Percentiles rank a stretch among this genome's conserved stretches.
Conservation (phyloP, 2,329 filamentous ascomycete species). For the Fusarium sulawesiense region DNA sequence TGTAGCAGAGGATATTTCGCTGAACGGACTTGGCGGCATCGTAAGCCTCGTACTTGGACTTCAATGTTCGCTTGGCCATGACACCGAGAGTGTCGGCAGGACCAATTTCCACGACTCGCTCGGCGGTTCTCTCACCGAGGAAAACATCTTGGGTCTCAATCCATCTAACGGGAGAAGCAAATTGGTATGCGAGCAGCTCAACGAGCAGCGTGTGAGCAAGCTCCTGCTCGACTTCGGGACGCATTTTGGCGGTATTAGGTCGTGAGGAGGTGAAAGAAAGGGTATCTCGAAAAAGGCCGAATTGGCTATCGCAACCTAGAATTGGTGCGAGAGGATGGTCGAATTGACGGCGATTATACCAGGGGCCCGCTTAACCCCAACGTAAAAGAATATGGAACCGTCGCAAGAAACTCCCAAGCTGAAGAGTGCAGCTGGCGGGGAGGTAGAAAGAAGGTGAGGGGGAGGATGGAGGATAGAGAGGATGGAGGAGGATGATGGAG, state of each 20-base stretch:
- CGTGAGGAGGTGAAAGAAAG: slow-evolving; percentile 44
- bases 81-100: slow-evolving; percentile 96
- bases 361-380: slow-evolving; percentile 46
- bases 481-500: slow-evolving; percentile 35
- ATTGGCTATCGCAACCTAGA: slow-evolving; percentile 43
- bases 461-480: slow-evolving; percentile 14
- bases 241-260: slow-evolving; percentile 72
- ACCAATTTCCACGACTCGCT: slow-evolving; percentile 97
- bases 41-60: slow-evolving; percentile 98
- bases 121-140: slow-evolving; percentile 92
- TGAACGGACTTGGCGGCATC: slow-evolving; percentile 97
- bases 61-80: slow-evolving; percentile 96
- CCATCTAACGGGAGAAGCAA: slow-evolving; percentile 98
- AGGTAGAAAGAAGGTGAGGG: slow-evolving; percentile 29
- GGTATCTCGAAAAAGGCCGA: slow-evolving; percentile 48
- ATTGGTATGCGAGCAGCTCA: slow-evolving; percentile 98
- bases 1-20: slow-evolving; percentile 98
- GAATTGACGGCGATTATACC: slow-evolving; percentile 42
- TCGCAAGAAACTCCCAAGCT: slow-evolving; percentile 43
- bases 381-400: slow-evolving; percentile 41
- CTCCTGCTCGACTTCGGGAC: slow-evolving; percentile 99
- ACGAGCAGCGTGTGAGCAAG: slow-evolving; percentile 98
- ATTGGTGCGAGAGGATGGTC: slow-evolving; percentile 41
- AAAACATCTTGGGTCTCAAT: slow-evolving; percentile 99
- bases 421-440: slow-evolving; percentile 44